Conservation (phyloP, 768 basidiomycete species). For the Obba rivulosa region DNA sequence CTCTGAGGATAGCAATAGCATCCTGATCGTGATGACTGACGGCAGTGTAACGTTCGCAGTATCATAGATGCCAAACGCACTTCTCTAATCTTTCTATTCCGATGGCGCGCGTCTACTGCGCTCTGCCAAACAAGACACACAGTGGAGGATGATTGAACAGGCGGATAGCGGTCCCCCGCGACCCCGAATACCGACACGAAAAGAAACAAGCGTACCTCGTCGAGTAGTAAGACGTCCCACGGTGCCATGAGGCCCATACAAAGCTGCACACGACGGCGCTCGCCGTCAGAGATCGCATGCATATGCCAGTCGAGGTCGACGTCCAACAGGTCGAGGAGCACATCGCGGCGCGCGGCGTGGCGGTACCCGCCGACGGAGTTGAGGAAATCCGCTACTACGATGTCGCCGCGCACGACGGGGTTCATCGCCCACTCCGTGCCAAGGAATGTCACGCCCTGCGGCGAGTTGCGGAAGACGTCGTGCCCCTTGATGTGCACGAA, state of each 20-base stretch:
- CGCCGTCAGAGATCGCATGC: slow-evolving; percentile 95
- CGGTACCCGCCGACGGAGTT: slow-evolving; percentile 96
- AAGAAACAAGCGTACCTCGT: slow-evolving; percentile 60
- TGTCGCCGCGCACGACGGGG: slow-evolving; percentile 91
- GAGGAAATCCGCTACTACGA: slow-evolving; percentile 89
- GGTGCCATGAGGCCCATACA: slow-evolving; percentile 94
- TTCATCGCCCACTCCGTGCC: slow-evolving; percentile 99
- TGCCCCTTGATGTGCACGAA: slow-evolving; percentile 67
- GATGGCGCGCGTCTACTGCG: too few relatives aligned
- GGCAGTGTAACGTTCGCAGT: too few relatives aligned
- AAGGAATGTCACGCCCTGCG: slow-evolving; percentile 76
- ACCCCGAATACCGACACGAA: not conserved
- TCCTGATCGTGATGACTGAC: too few relatives aligned
- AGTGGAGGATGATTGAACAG: too few relatives aligned
- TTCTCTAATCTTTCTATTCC: too few relatives aligned
- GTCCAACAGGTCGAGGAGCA: slow-evolving; percentile 85
- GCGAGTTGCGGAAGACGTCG: slow-evolving; percentile 89
- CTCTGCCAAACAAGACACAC: too few relatives aligned
- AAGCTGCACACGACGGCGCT: slow-evolving; percentile 88
- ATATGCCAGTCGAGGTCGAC: slow-evolving; percentile 96
- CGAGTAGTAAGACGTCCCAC: slow-evolving; percentile 90
- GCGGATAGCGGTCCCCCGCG: too few relatives aligned
- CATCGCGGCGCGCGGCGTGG: slow-evolving; percentile 83
- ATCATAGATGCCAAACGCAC: too few relatives aligned
- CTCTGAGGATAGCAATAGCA: too few relatives aligned